These are phyloP conservation scores for Fraxinus velutina DNA, from an alignment of 305 asterid genomes.

Conservation along the genomic window DNA sequence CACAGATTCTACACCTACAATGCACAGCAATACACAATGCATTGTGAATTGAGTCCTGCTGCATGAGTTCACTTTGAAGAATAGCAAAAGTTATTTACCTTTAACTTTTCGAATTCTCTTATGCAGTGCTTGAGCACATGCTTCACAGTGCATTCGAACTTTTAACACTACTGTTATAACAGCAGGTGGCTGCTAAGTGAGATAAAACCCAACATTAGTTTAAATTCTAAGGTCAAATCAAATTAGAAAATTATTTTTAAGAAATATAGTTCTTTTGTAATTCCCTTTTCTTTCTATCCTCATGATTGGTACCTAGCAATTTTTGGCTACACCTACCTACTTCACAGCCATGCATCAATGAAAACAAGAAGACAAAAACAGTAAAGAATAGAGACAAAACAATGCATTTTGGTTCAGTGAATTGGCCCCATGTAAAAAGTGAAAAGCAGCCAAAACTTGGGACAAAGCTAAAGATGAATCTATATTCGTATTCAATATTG, in stretches of 20 bases:
- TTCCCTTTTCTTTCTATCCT: not conserved
- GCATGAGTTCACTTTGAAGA: not conserved
- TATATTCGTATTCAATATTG: not conserved
- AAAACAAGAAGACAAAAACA: not conserved
- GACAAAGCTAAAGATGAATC: not conserved
- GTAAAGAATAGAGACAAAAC: not conserved
- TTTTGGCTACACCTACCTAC: not conserved
- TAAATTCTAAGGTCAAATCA: not conserved
- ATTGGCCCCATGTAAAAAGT: not conserved
- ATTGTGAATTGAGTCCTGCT: not conserved
- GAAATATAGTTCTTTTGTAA: not conserved
- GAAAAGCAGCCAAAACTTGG: not conserved
- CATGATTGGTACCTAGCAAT: not conserved
- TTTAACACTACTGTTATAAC: slow-evolving; percentile 56
- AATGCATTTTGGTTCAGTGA: slow-evolving; percentile 9
- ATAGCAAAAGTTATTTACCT: slow-evolving; percentile 37
- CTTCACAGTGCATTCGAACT: slow-evolving; percentile 90
- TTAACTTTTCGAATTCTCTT: slow-evolving; percentile 56
- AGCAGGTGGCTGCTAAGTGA: slow-evolving; percentile 52
- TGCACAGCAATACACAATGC: not conserved
- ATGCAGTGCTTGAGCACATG: slow-evolving; percentile 78
- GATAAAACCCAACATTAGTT: not conserved
- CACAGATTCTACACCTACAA: slow-evolving; percentile 73
- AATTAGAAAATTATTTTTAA: not conserved
- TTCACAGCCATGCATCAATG: not conserved